These are phyloP conservation scores for Pyrrhoderma lamaoense DNA, from an alignment of 1,284 basidiomycete genomes.

Conservation along the genomic window DNA sequence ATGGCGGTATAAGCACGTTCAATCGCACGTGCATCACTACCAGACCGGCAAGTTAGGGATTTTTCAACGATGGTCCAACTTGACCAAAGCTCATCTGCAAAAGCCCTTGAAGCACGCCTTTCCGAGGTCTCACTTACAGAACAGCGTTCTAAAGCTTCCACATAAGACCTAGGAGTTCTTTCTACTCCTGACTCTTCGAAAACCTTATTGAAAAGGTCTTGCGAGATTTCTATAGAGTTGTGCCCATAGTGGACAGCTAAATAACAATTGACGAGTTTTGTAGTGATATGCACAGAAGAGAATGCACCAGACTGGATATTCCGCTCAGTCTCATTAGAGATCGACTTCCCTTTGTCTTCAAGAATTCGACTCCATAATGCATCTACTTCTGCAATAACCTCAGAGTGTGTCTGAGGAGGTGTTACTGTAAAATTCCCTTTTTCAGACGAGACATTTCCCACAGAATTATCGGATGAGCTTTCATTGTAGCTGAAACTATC, in stretches of 20 bases:
- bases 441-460: conserved; percentile 7
- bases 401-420: conserved; percentile 68
- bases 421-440: conserved; percentile 42
- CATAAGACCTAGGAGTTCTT: conserved; percentile 49
- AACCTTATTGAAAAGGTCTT: conserved; percentile 40
- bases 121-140: conserved; percentile 41
- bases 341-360: conserved; percentile 34
- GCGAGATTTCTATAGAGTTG: conserved; percentile 41
- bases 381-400: conserved; percentile 68
- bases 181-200: conserved; percentile 37
- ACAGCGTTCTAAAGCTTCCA: conserved; percentile 66
- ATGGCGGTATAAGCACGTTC: conserved; percentile 59
- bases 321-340: conserved; percentile 16
- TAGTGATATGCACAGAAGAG: conserved; percentile 47
- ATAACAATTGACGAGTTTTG: conserved; percentile 76
- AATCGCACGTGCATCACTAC: conserved; percentile 41
- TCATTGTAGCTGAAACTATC: conserved; percentile 12
- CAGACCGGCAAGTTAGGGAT: conserved; percentile 23
- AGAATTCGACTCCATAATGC: conserved; percentile 67
- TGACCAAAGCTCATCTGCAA: conserved; percentile 52
- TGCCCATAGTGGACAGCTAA: conserved; percentile 72
- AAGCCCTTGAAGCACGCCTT: conserved; percentile 36
- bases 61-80: conserved; percentile 46
- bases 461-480: conserved; percentile 18
- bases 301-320: conserved; percentile 39